phyloP scores from a whole-genome alignment of 805 yeast species.

The Spathaspora girioi region DNA sequence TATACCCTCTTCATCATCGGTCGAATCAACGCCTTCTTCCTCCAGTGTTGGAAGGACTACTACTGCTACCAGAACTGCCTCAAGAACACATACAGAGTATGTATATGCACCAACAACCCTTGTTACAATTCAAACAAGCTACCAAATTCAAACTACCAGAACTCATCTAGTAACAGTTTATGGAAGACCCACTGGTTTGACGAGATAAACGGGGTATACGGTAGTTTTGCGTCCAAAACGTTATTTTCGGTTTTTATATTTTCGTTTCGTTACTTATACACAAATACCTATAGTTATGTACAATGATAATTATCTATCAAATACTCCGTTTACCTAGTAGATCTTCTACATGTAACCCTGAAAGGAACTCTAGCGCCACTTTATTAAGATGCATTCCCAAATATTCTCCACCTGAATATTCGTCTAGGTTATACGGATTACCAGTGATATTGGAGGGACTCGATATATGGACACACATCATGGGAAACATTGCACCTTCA shows the following conservation, averaged over 20 bases:
- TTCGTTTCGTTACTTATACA: neutral
- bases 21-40: neutral
- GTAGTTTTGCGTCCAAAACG: too few species aligned
- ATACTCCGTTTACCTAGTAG: conserved; percentile 13
- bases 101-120: conserved; percentile 6
- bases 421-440: conserved; percentile 27
- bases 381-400: conserved; percentile 15
- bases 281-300: neutral
- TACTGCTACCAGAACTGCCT: neutral
- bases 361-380: conserved; percentile 15
- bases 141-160: conserved; percentile 5
- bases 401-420: conserved; percentile 41
- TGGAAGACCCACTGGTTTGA: conserved; percentile 3
- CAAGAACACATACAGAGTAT: conserved; percentile 1
- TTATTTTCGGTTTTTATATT: neutral
- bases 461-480: conserved; percentile 40
- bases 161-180: conserved; percentile 6
- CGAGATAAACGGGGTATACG: neutral
- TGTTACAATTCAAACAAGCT: conserved; percentile 5
- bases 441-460: conserved; percentile 22
- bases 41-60: neutral
- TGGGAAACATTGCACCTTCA: conserved; percentile 43
- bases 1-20: neutral
- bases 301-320: neutral
- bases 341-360: conserved; percentile 25